phyloP scores from a whole-genome alignment of 2,329 filamentous ascomycete species.

The Akanthomyces muscarius region DNA sequence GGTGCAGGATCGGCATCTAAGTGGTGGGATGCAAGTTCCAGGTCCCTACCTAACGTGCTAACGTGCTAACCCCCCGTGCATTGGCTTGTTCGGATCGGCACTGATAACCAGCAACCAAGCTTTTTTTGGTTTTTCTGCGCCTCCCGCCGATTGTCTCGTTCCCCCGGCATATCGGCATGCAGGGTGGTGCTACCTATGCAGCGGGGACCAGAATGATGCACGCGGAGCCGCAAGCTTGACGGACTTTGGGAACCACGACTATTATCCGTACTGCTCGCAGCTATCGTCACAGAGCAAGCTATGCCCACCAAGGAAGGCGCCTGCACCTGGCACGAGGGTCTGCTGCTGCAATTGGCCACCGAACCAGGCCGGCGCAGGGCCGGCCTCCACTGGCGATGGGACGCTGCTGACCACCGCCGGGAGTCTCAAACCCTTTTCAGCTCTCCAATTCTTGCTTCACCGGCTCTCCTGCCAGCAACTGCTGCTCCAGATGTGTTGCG shows the following conservation, averaged over 20 bases:
- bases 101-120: not conserved
- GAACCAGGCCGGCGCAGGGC: not conserved
- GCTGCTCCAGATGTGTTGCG: not conserved
- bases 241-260: not conserved
- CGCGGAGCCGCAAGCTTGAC: not conserved
- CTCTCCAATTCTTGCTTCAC: not conserved
- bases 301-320: not conserved
- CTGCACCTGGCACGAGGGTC: not conserved
- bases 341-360: not conserved
- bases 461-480: not conserved
- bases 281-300: not conserved
- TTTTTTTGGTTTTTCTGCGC: not conserved
- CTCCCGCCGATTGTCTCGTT: not conserved
- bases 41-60: not conserved
- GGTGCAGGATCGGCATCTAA: slow-evolving; percentile 10
- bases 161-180: slow-evolving; percentile 7
- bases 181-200: not conserved
- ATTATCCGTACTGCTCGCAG: not conserved
- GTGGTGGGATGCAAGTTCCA: slow-evolving; percentile 9
- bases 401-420: slow-evolving; percentile 3
- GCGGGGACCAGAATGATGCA: not conserved
- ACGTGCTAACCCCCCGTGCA: not conserved
- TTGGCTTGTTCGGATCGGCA: slow-evolving; percentile 9
- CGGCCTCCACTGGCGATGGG: not conserved
- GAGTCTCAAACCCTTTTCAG: not conserved